phyloP scores from a whole-genome alignment of 371 early-diverging fungal genomes.

The Actinomucor elegans region DNA sequence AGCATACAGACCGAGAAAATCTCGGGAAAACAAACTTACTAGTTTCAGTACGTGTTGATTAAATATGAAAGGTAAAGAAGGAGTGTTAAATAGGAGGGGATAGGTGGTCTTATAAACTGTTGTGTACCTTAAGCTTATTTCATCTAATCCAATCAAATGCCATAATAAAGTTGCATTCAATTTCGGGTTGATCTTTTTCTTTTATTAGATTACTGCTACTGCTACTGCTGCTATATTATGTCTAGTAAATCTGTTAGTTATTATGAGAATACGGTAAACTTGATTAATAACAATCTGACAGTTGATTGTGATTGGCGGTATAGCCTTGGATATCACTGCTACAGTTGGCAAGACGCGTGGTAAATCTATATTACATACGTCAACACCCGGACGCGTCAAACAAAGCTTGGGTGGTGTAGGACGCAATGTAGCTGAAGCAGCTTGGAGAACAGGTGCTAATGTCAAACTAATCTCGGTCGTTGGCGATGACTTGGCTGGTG shows the following conservation, averaged over 20 bases:
- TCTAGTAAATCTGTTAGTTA: slow-evolving; percentile 15
- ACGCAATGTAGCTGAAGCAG: slow-evolving; percentile 85
- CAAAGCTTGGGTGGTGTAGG: slow-evolving; percentile 88
- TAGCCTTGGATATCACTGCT: slow-evolving; percentile 77
- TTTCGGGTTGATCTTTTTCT: too few relatives aligned
- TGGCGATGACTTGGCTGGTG: slow-evolving; percentile 73
- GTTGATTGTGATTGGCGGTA: slow-evolving; percentile 81
- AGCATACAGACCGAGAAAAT: background rate
- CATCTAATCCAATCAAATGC: too few relatives aligned
- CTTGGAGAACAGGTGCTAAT: slow-evolving; percentile 64
- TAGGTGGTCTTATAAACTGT: too few relatives aligned
- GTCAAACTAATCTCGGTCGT: slow-evolving; percentile 63
- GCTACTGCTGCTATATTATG: too few relatives aligned
- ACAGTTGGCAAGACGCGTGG: slow-evolving; percentile 26
- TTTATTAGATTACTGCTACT: too few relatives aligned
- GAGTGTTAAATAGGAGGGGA: too few relatives aligned
- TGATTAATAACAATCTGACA: too few relatives aligned
- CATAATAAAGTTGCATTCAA: too few relatives aligned
- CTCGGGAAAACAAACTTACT: background rate
- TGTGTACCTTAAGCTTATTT: too few relatives aligned
- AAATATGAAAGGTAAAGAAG: too few relatives aligned
- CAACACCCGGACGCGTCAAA: slow-evolving; percentile 69
- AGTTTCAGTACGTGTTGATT: too few relatives aligned
- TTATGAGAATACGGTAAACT: too few relatives aligned
- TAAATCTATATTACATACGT: slow-evolving; percentile 53